Evolutionary conservation across 2,329 filamentous ascomycete genomes (phyloP).

Genomic region (Zasmidium citrigriseum): DNA sequence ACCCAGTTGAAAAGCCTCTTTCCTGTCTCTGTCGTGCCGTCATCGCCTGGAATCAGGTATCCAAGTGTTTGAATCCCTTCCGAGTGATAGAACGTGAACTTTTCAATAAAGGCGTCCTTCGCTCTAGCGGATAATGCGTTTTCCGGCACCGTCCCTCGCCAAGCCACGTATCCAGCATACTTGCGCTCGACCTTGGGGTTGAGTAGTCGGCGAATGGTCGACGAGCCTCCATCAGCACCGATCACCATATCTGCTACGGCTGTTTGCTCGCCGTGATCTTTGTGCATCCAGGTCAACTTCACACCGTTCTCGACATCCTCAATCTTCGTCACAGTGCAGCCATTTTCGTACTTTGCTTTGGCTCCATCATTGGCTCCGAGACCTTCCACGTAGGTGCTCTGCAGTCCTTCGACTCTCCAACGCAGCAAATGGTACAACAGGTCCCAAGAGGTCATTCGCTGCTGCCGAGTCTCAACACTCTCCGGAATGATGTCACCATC

Average conservation of each 20-base stretch:
- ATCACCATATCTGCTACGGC: slow-evolving; percentile 41
- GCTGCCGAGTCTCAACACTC: slow-evolving; percentile 35
- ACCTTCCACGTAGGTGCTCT: slow-evolving; percentile 30
- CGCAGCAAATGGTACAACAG: slow-evolving; percentile 48
- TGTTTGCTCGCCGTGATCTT: slow-evolving; percentile 23
- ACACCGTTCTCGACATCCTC: slow-evolving; percentile 23
- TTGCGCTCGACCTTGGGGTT: slow-evolving; percentile 29
- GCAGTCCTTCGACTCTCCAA: slow-evolving; percentile 46
- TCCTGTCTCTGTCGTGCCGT: slow-evolving; percentile 41
- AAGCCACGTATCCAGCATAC: slow-evolving; percentile 36
- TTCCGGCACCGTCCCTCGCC: slow-evolving; percentile 34
- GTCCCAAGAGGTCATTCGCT: slow-evolving; percentile 54
- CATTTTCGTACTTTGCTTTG: slow-evolving; percentile 32
- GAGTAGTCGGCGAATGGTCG: slow-evolving; percentile 29
- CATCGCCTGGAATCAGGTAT: slow-evolving; percentile 48
- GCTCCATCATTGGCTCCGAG: slow-evolving; percentile 17
- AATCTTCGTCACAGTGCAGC: slow-evolving; percentile 31
- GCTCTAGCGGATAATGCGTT: slow-evolving; percentile 38
- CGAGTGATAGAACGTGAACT: slow-evolving; percentile 44
- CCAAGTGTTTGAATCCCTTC: slow-evolving; percentile 41
- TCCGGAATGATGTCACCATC: slow-evolving; percentile 31
- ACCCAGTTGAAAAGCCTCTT: slow-evolving; percentile 51
- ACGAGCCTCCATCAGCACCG: slow-evolving; percentile 45
- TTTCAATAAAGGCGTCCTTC: slow-evolving; percentile 36
- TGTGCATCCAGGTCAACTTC: slow-evolving; percentile 28